Evolutionary conservation across 805 yeast species (phyloP).

Genomic region (Candida peoriensis): DNA sequence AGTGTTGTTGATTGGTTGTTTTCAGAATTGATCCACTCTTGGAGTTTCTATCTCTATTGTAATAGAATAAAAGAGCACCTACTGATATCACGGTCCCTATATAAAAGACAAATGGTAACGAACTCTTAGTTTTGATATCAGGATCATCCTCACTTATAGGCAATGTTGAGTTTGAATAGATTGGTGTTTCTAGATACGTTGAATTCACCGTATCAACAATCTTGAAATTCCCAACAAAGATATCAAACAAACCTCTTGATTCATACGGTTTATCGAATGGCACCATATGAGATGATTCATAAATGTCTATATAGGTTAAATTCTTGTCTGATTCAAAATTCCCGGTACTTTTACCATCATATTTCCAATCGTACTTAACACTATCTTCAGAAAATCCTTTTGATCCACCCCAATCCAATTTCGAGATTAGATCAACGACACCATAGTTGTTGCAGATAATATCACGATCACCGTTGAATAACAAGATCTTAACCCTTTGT

Average conservation of each 20-base stretch:
- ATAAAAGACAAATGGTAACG: slow-evolving; percentile 21
- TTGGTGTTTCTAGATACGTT: slow-evolving; percentile 22
- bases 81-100: slow-evolving; percentile 15
- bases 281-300: slow-evolving; percentile 88
- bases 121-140: slow-evolving; percentile 11
- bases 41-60: slow-evolving; percentile 14
- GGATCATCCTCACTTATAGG: slow-evolving; percentile 7
- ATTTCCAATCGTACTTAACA: slow-evolving; percentile 38
- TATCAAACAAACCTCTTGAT: slow-evolving; percentile 66
- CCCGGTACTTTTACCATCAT: slow-evolving; percentile 40
- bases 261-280: slow-evolving; percentile 74
- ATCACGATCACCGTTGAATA: slow-evolving; percentile 87
- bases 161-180: slow-evolving; percentile 12
- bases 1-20: slow-evolving; percentile 7
- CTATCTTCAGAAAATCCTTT: slow-evolving; percentile 27
- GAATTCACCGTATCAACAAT: slow-evolving; percentile 12
- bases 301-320: slow-evolving; percentile 69
- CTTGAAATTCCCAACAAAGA: slow-evolving; percentile 24
- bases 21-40: slow-evolving; percentile 19
- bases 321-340: slow-evolving; percentile 54
- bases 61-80: slow-evolving; percentile 16
- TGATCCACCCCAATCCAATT: slow-evolving; percentile 60
- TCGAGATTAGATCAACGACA: slow-evolving; percentile 57
- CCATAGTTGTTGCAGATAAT: slow-evolving; percentile 83
- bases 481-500: slow-evolving; percentile 50